Evolutionary conservation across 495 filamentous ascomycete species (phyloP), one percentile per base, ranked within the genome.

Genomic region (Penicillium canariense): DNA sequence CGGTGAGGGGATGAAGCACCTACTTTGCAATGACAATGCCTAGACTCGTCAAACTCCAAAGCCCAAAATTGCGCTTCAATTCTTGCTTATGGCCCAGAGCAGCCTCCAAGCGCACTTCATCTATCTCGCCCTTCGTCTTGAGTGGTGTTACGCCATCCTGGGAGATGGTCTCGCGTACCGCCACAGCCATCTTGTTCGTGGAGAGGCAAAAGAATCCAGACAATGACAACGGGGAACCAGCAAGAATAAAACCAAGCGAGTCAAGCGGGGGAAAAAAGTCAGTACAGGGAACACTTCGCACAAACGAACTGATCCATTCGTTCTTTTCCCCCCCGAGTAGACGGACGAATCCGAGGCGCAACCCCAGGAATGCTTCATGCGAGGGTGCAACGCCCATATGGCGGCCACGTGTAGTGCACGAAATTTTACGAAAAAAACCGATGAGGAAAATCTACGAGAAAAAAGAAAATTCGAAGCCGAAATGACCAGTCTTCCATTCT

Each of bases 11-110:
- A 36, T 17, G 27, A 17, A 9, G 49, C 12, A 55, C 74, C 48
- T 58, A 77, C 73, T 78, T 77, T 8, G 74, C 75, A 49, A 77
- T 75, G 42, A 77, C 62, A 47, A 77, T 76, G 0, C 75, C 75
- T 52, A 77, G 48, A 50, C 72, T 74, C 7, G 75, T 77, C 47
- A 77, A 48, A 51, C 73, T 76, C 48, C 73, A 68, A 11, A 79
- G 50, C 12, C 70, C 65, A 50, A 76, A 78, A 49, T 72, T 71
- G 20, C 76, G 55, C 5, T 55, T 55, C 28, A 79, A 58, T 35
- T 68, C 67, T 51, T 77, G 76, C 40, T 72, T 77, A 38, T 79
- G 76, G 0, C 76, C 76, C 18, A 79, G 48, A 2, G 74, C 72
- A 5, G 71, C 57, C 38, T 77, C 76, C 14, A 79, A 57, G 10